Percentiles rank a stretch among this genome's conserved stretches.
These are phyloP conservation scores for Triticum dicoccoides DNA, from an alignment of 176 grass and related monocot genomes.

Conservation along the genomic window DNA sequence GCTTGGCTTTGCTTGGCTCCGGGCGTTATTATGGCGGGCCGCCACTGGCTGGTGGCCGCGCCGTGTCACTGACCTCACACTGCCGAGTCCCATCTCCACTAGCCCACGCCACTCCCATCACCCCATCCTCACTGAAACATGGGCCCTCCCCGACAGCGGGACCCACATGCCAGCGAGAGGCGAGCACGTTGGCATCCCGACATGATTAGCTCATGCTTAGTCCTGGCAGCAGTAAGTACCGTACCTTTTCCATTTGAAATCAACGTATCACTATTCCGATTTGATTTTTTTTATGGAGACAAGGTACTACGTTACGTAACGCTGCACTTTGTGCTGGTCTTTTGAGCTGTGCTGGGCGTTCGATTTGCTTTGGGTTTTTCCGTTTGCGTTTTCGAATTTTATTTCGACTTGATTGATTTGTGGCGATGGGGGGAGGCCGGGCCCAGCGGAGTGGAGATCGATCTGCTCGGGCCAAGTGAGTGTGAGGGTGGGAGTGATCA, in stretches of 20 bases:
- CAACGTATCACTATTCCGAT: neutral
- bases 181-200: neutral
- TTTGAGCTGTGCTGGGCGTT: conserved; percentile 17
- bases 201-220: neutral
- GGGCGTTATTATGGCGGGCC: conserved; percentile 49
- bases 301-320: neutral
- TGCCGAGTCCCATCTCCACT: neutral
- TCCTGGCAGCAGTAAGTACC: neutral
- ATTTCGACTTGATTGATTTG: conserved; percentile 38
- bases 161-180: neutral
- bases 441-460: neutral
- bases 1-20: conserved; percentile 16
- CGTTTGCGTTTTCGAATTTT: conserved; percentile 11
- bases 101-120: rapidly evolving
- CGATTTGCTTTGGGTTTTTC: neutral
- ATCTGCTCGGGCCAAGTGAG: neutral
- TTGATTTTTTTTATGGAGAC: neutral
- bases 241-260: neutral
- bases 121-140: neutral
- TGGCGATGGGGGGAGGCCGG: neutral
- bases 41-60: neutral
- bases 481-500: conserved; percentile 20
- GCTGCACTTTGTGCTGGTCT: neutral
- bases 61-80: conserved; percentile 27
- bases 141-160: rapidly evolving